Evolutionary conservation across 352 stramenopile species (phyloP).

Genomic region (Phytophthora cajani): DNA sequence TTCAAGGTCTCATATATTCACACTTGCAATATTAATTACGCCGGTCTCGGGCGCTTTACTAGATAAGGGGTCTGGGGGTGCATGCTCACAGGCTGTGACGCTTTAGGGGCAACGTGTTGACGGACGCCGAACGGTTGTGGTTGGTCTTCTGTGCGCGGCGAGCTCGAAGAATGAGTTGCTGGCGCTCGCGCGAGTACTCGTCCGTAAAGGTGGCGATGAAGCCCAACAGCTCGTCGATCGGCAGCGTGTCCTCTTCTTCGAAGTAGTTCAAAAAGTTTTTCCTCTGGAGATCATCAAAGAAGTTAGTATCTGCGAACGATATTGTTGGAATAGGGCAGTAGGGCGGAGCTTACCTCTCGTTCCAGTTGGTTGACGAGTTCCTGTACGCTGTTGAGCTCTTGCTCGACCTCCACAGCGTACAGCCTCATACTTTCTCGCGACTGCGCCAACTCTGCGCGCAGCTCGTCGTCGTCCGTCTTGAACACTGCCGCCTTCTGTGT

Average conservation of each 20-base stretch:
- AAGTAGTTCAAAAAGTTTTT: slow-evolving; percentile 77
- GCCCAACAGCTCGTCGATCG: slow-evolving; percentile 70
- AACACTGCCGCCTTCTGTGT: slow-evolving; percentile 46
- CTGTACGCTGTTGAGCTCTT: slow-evolving; percentile 58
- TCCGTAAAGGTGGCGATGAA: slow-evolving; percentile 26
- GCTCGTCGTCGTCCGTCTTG: slow-evolving; percentile 37
- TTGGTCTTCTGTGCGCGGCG: slow-evolving; percentile 25
- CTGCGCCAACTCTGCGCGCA: slow-evolving; percentile 26
- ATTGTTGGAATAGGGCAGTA: not conserved
- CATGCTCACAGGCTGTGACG: slow-evolving; percentile 34
- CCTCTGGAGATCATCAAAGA: slow-evolving; percentile 40
- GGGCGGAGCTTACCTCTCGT: slow-evolving; percentile 42
- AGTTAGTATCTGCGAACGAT: slow-evolving; percentile 1
- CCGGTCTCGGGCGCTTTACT: not conserved
- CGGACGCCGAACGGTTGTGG: slow-evolving; percentile 10
- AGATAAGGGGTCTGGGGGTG: not conserved
- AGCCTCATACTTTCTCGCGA: slow-evolving; percentile 53
- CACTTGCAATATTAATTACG: slow-evolving; percentile 1
- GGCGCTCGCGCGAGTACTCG: slow-evolving; percentile 41
- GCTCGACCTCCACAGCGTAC: slow-evolving; percentile 68
- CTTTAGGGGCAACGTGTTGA: slow-evolving; percentile 21
- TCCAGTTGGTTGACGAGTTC: slow-evolving; percentile 56
- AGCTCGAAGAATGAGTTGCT: slow-evolving; percentile 43
- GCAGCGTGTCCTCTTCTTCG: slow-evolving; percentile 69
- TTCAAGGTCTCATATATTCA: slow-evolving; percentile 1